Evolutionary conservation across 306 rosid species (phyloP), one percentile per base, ranked within the genome.

Genomic region (Quercus parvula): DNA sequence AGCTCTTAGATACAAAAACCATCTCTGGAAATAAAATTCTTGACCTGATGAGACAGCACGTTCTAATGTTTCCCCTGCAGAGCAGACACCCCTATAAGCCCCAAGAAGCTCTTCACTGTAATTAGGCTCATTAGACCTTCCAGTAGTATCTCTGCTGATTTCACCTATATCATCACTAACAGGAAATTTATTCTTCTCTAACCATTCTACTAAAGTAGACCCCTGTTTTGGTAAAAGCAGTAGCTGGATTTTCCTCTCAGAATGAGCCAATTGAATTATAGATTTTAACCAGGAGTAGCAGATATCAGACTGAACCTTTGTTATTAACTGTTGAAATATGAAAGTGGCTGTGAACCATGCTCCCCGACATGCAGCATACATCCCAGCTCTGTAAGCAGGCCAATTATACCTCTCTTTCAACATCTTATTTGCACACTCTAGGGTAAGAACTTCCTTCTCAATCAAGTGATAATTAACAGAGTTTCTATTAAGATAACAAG

Each of bases 1-100:
- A 44, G 86, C 87, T 84, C 91, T 82, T 77, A 88, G 77, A 9
- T 81, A 87, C 75, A 92, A 75, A 90, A 87, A 84, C 97, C 90
- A 92, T 70, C 89, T 85, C 78, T 87, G 92, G 76, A 92, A 92
- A 77, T 78, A 80, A 80, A 89, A 89, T 18, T 68, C 61, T 49
- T 77, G 88, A 74, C 77, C 85, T 20, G 67, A 71, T 70, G 71
- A 61, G 56, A 66, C 69, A 57, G 79, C 81, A 27, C 73, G 61
- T 66, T 83, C 89, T 81, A 92, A 92, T 41, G 79, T 75, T 82
- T 70, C 81, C 75, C 80, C 77, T 74, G 94, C 83, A 73, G 87
- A 89, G 79, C 82, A 74, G 52, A 87, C 81, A 70, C 81, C 79
- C 56, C 59, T 44, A 74, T 84, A 81, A 70, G 88, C 86, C n/a